Conservation (phyloP, 2,329 filamentous ascomycete species). For the Fusarium subglutinans region DNA sequence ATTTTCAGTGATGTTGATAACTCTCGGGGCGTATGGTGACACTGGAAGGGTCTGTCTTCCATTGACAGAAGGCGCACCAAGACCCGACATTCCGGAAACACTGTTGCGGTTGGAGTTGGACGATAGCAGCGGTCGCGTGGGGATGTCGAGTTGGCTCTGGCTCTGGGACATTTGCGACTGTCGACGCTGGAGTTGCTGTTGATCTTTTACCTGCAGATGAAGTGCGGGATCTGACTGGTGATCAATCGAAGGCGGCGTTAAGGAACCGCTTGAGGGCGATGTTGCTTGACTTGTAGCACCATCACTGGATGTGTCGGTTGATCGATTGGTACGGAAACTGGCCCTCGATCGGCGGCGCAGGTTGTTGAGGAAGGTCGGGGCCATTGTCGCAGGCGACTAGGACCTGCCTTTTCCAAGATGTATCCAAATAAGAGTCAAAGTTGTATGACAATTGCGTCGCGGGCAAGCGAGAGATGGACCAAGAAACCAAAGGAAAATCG, state of each 20-base stretch:
- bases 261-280: conserved; percentile 72
- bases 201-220: conserved; percentile 66
- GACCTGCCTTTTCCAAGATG: conserved; percentile 22
- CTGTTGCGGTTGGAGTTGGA: conserved; percentile 67
- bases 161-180: conserved; percentile 31
- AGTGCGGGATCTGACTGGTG: conserved; percentile 72
- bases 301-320: conserved; percentile 70
- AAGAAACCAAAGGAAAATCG: neutral
- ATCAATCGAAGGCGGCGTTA: conserved; percentile 79
- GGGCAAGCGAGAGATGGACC: conserved; percentile 6
- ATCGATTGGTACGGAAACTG: conserved; percentile 74
- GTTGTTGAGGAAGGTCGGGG: conserved; percentile 73
- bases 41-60: conserved; percentile 68
- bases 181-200: conserved; percentile 33
- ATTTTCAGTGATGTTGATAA: conserved; percentile 81
- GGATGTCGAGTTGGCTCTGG: conserved; percentile 37
- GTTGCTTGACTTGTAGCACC: conserved; percentile 66
- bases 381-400: conserved; percentile 54
- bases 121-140: conserved; percentile 51
- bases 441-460: conserved; percentile 9
- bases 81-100: conserved; percentile 69
- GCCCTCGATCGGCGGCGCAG: conserved; percentile 80
- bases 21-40: conserved; percentile 82
- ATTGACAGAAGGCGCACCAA: conserved; percentile 64
- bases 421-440: conserved; percentile 4